These are phyloP conservation scores for Condylostoma magnum DNA, from an alignment of 169 alveolate species.

Conservation along the genomic window DNA sequence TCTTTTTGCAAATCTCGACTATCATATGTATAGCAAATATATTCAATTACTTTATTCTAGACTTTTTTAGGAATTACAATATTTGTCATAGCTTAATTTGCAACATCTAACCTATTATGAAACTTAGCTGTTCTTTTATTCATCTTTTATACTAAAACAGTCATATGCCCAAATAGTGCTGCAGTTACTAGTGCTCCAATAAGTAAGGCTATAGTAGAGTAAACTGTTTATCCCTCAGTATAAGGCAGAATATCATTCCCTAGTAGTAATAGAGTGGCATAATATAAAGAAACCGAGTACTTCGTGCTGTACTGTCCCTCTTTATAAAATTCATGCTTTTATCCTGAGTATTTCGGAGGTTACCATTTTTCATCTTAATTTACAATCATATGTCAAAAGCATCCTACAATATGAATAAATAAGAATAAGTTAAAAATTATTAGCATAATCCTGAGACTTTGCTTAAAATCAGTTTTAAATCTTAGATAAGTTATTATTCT, in stretches of 20 bases:
- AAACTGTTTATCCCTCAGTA: conserved; percentile 16
- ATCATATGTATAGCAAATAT: conserved; percentile 30
- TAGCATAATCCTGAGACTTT: conserved; percentile 23
- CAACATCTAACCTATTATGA: conserved; percentile 38
- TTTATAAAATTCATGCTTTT: too few relatives aligned
- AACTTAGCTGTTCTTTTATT: conserved; percentile 23
- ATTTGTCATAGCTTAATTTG: conserved; percentile 38
- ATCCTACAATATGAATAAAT: too few relatives aligned
- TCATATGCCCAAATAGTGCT: conserved; percentile 57
- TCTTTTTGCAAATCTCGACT: conserved; percentile 34
- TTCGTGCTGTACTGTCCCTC: too few relatives aligned
- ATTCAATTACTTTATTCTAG: conserved; percentile 17
- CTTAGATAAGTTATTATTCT: conserved; percentile 37
- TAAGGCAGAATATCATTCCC: conserved; percentile 54
- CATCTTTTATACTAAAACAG: conserved; percentile 36
- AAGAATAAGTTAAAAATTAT: conserved; percentile 36
- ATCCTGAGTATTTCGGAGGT: too few relatives aligned
- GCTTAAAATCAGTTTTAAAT: conserved; percentile 32
- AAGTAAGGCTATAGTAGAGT: conserved; percentile 25
- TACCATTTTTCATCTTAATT: too few relatives aligned
- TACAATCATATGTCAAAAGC: too few relatives aligned
- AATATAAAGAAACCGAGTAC: conserved; percentile 38
- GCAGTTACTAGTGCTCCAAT: conserved; percentile 56
- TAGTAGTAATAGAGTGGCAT: conserved; percentile 30
- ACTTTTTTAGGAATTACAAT: conserved; percentile 33